phyloP scores from a whole-genome alignment of 768 basidiomycete species.

The Termitomyces sp. region DNA sequence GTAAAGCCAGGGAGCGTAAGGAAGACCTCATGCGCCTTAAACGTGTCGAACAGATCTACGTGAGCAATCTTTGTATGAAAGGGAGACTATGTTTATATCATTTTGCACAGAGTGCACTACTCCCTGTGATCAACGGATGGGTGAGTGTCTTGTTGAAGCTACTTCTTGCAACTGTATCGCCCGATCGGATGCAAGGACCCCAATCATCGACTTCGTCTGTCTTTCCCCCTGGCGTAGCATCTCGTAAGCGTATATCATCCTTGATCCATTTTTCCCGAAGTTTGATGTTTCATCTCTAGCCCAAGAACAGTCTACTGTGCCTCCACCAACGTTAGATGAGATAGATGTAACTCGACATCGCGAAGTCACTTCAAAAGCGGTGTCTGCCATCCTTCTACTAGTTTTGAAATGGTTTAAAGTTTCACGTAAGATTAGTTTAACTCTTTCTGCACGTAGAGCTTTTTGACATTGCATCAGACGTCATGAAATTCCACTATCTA shows the following conservation, averaged over 20 bases:
- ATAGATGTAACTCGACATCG: constrained; percentile 92
- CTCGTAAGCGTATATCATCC: constrained; percentile 41
- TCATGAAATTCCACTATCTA: constrained; percentile 98
- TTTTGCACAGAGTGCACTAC: constrained; percentile 60
- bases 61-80: constrained; percentile 32
- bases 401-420: constrained; percentile 98
- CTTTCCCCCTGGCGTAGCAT: constrained; percentile 67
- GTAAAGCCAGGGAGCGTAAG: constrained; percentile 60
- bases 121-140: constrained; percentile 84
- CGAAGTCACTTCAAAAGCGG: constrained; percentile 96
- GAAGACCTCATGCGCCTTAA: constrained; percentile 85
- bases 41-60: constrained; percentile 91
- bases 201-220: constrained; percentile 64
- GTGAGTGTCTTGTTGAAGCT: constrained; percentile 92
- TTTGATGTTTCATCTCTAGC: constrained; percentile 28
- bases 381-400: constrained; percentile 88
- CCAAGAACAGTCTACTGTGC: constrained; percentile 55
- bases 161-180: constrained; percentile 88
- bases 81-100: background rate
- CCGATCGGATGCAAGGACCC: constrained; percentile 59
- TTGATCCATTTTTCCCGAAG: background rate
- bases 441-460: background rate
- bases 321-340: constrained; percentile 81
- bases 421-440: constrained; percentile 64
- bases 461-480: constrained; percentile 46